Percentiles rank a stretch among this genome's conserved stretches.
These are phyloP conservation scores for Colletotrichum caudatum DNA, from an alignment of 2,329 filamentous ascomycete species.

Conservation along the genomic window DNA sequence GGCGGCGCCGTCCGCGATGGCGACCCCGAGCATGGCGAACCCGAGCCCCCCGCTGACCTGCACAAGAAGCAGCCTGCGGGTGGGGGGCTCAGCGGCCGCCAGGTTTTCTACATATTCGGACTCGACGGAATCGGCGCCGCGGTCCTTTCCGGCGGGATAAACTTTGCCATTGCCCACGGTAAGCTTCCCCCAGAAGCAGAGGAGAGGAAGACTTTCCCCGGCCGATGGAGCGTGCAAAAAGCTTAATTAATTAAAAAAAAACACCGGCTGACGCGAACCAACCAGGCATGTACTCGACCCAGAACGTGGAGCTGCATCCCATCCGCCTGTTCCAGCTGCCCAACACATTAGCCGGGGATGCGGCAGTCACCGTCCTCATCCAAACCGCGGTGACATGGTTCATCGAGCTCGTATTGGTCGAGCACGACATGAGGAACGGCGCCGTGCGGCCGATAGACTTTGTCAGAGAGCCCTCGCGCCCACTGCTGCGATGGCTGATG, in stretches of 20 bases:
- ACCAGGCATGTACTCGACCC: constrained; percentile 62
- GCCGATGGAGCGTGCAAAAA: background rate
- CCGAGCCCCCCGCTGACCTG: background rate
- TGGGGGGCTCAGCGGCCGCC: constrained; percentile 55
- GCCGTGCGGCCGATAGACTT: constrained; percentile 62
- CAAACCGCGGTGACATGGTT: constrained; percentile 66
- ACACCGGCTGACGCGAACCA: constrained; percentile 1
- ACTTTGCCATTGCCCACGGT: constrained; percentile 66
- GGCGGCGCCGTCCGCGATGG: background rate
- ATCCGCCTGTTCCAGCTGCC: constrained; percentile 63
- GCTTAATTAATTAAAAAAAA: background rate
- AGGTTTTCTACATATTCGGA: constrained; percentile 62
- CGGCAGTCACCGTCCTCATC: constrained; percentile 63
- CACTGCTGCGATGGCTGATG: constrained; percentile 58
- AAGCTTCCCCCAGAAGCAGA: constrained; percentile 30
- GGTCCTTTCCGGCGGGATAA: constrained; percentile 62
- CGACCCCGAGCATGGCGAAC: constrained; percentile 10
- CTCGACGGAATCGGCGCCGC: constrained; percentile 61
- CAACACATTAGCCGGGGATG: constrained; percentile 64
- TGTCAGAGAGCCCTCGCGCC: constrained; percentile 51
- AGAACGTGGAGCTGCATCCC: constrained; percentile 51
- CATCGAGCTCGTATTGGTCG: constrained; percentile 61
- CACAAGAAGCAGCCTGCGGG: constrained; percentile 51
- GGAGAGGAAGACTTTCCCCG: no score
- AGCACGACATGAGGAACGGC: constrained; percentile 58